Conservation (phyloP, 345 rosid genomes). For the Salix brachista region DNA sequence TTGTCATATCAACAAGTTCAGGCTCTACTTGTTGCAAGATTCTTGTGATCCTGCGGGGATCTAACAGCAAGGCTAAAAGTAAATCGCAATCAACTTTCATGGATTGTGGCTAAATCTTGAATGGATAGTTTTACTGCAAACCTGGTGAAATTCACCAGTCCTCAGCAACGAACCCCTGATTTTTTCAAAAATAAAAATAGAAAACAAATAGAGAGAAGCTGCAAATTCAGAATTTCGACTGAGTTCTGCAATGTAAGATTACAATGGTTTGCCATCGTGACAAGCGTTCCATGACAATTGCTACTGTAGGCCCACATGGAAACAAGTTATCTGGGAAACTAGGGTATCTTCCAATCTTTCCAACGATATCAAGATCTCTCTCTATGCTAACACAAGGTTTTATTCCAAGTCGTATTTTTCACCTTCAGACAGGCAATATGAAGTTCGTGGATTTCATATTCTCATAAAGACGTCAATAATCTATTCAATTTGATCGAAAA, state of each 20-base stretch:
- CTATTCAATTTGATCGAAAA: background rate
- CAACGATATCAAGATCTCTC: background rate
- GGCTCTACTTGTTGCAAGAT: background rate
- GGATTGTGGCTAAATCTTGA: background rate
- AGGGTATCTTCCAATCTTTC: background rate
- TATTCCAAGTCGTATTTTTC: background rate
- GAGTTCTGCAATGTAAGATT: background rate
- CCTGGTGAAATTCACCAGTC: background rate
- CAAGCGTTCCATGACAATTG: background rate
- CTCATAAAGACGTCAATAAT: background rate
- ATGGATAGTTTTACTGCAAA: background rate
- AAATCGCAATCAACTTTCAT: background rate
- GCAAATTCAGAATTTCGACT: background rate
- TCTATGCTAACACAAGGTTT: background rate
- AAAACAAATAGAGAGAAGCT: no score
- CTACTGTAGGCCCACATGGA: background rate
- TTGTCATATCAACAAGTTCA: background rate
- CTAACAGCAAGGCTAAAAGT: background rate
- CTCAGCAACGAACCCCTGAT: background rate
- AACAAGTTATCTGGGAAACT: background rate
- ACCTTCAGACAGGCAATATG: constrained; percentile 1
- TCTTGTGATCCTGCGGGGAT: background rate
- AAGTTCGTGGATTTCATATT: background rate
- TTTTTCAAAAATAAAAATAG: background rate
- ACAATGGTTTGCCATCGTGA: background rate